Base-by-base conservation (phyloP, 352 stramenopile species). In the Lagenidium giganteum region DNA sequence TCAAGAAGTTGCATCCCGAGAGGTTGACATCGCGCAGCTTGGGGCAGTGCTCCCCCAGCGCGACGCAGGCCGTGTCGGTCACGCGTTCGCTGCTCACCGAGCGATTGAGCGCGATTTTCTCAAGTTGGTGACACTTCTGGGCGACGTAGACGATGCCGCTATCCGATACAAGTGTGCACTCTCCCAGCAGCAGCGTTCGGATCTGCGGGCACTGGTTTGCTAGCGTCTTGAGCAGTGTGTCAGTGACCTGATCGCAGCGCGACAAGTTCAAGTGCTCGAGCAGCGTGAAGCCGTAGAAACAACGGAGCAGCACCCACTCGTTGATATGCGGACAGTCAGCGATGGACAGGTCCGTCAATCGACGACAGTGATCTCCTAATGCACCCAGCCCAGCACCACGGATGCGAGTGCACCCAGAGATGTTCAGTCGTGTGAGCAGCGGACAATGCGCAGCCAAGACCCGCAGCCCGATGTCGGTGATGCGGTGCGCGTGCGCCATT, bases 11-110 rank as follows among this genome's bases (percentile, higher is more conserved):
- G 49, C 82, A 97, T 0, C 93, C 88, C 2, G 68, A 67, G 1
- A 97, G 47, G 21, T 79, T 83, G 1, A 98, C 55, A 8, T 75
- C 45, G 3, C 51, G 42, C 2, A 94, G 39, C 7, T 40, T 28
- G 1, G 57, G 63, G 57, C 80, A 88, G 22, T 79, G 71, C 32
- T 83, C 69, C 0, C 76, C 74, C 1, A 97, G 52, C 8, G 88
- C 81, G 8, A 93, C 61, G 23, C 95, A 82, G 13, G 80, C 65
- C 0, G 95, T 86, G 55, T 98, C 90, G 2, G 87, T 96, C 43
- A 97, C 77, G 37, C 83, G 69, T 18, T 87, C 67, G 13, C 65
- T 84, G 38, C 81, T 75, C 28, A 54, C 79, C 50, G 21, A 47
- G 49, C 60, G 84, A 42, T 58, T 71, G 25, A 70, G 90, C 1